Conservation (phyloP, 2,329 filamentous ascomycete species). For the Trichophyton simii region DNA sequence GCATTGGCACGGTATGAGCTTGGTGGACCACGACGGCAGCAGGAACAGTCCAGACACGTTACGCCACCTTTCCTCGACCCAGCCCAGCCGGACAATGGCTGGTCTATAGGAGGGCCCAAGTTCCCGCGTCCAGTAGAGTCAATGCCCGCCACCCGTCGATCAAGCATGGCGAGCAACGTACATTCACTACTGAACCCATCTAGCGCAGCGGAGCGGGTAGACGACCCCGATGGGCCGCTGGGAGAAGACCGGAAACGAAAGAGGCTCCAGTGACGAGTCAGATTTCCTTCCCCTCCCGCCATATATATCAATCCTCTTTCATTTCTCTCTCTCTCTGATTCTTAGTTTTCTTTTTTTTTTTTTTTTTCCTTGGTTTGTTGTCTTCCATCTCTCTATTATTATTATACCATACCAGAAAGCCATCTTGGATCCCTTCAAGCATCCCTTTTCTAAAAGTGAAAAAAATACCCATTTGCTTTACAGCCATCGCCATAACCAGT, state of each 20-base stretch:
- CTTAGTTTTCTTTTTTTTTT: neutral
- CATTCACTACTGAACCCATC: constrained; percentile 56
- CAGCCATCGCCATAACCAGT: neutral
- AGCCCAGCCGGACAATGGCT: constrained; percentile 39
- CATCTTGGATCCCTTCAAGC: neutral
- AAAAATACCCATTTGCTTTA: constrained; percentile 3
- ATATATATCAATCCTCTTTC: neutral
- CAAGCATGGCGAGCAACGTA: constrained; percentile 60
- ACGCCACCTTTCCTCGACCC: constrained; percentile 42
- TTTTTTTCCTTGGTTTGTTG: neutral
- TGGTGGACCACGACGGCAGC: constrained; percentile 39
- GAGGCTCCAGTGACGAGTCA: constrained; percentile 33
- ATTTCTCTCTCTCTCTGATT: neutral
- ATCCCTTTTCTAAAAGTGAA: neutral
- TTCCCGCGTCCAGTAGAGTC: constrained; percentile 29
- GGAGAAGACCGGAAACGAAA: constrained; percentile 52
- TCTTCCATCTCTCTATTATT: neutral
- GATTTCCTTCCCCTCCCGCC: neutral
- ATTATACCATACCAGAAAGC: neutral
- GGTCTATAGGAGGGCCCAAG: constrained; percentile 40
- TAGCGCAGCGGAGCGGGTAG: constrained; percentile 52
- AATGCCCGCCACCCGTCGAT: constrained; percentile 50
- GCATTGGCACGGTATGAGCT: constrained; percentile 55
- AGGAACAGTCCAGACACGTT: constrained; percentile 38
- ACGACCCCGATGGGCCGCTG: constrained; percentile 46